These are phyloP conservation scores for Neurospora sp. DNA, from an alignment of 2,329 filamentous ascomycete genomes.

Conservation along the genomic window DNA sequence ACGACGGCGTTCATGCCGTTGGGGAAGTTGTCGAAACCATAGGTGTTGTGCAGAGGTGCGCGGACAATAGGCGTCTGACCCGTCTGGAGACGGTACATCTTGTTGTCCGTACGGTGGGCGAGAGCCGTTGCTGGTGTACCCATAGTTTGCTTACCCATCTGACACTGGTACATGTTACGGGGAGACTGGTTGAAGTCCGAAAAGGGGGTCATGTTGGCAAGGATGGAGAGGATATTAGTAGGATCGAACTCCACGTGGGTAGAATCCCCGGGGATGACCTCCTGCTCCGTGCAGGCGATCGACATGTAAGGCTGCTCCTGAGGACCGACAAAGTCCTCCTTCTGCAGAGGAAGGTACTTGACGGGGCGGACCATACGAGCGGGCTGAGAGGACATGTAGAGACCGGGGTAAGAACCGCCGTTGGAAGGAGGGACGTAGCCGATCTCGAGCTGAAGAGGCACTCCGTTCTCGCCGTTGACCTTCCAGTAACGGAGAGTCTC, in stretches of 20 bases:
- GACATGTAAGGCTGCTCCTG: slow-evolving; percentile 98
- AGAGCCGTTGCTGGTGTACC: slow-evolving; percentile 84
- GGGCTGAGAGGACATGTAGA: slow-evolving; percentile 84
- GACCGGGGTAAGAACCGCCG: slow-evolving; percentile 89
- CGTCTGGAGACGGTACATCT: slow-evolving; percentile 87
- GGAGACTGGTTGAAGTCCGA: slow-evolving; percentile 98
- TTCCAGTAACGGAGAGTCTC: slow-evolving; percentile 94
- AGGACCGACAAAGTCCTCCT: slow-evolving; percentile 80
- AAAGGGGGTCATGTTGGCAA: slow-evolving; percentile 98
- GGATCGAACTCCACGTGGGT: slow-evolving; percentile 92
- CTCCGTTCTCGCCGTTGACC: slow-evolving; percentile 70
- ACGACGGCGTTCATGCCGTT: slow-evolving; percentile 94
- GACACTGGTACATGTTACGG: slow-evolving; percentile 98
- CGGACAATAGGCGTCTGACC: slow-evolving; percentile 92
- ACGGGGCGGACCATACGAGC: slow-evolving; percentile 85
- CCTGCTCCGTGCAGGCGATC: slow-evolving; percentile 81
- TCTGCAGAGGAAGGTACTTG: slow-evolving; percentile 81
- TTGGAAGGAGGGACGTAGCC: slow-evolving; percentile 82
- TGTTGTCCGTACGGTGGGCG: slow-evolving; percentile 89
- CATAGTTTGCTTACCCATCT: slow-evolving; percentile 99
- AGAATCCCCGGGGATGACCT: slow-evolving; percentile 78
- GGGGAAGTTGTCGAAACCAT: slow-evolving; percentile 95
- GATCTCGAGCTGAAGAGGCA: slow-evolving; percentile 81
- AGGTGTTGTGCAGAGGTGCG: slow-evolving; percentile 86
- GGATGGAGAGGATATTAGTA: slow-evolving; percentile 93